Conservation (phyloP, 441 rosid species). For the Gossypium aridum region DNA sequence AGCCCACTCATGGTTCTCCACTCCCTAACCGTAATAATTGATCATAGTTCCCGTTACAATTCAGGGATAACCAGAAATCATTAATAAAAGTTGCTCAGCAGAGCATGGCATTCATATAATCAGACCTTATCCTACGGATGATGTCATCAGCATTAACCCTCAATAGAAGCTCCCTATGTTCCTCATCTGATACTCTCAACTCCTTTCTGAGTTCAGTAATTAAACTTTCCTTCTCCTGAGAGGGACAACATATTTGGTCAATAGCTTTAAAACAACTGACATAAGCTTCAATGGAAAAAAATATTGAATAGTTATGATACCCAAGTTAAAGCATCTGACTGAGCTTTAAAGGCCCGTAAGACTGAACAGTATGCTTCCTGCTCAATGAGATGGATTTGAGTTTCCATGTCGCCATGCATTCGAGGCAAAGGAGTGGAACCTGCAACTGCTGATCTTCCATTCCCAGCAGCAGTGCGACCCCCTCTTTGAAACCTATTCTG, state of each 20-base stretch:
- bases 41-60: constrained; percentile 23
- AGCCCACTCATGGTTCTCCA: constrained; percentile 80
- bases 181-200: constrained; percentile 96
- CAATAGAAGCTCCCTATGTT: constrained; percentile 80
- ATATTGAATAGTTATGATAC: constrained; percentile 26
- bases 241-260: constrained; percentile 12
- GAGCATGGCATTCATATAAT: constrained; percentile 12
- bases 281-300: not conserved
- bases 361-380: constrained; percentile 93
- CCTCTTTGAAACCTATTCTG: constrained; percentile 87
- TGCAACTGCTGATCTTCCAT: constrained; percentile 68
- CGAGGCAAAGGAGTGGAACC: constrained; percentile 64
- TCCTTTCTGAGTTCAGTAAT: constrained; percentile 96
- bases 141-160: constrained; percentile 87
- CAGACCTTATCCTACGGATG: constrained; percentile 86
- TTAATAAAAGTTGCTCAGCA: constrained; percentile 12
- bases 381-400: constrained; percentile 90
- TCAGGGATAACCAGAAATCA: constrained; percentile 20
- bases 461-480: constrained; percentile 51
- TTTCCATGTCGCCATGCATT: constrained; percentile 86
- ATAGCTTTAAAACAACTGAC: constrained; percentile 8
- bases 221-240: constrained; percentile 92
- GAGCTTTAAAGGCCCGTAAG: constrained; percentile 97
- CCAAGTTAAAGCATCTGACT: constrained; percentile 97
- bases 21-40: constrained; percentile 53